Conservation (phyloP, 2,329 filamentous ascomycete genomes). For the Botryotinia globosa region DNA sequence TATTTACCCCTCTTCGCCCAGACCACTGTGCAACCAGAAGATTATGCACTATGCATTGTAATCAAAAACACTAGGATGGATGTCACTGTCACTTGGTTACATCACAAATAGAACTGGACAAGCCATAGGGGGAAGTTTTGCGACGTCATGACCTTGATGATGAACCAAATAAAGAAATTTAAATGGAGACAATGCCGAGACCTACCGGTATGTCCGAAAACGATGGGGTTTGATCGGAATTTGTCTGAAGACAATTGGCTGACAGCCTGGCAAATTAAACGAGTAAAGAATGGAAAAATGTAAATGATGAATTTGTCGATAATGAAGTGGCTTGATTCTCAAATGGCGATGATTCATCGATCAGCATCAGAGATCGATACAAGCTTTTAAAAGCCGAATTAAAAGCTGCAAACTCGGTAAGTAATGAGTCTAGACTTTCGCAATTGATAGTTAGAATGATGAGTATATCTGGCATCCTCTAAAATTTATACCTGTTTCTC, state of each 20-base stretch:
- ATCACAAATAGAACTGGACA: neutral
- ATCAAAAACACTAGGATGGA: neutral
- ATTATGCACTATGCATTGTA: constrained; percentile 15
- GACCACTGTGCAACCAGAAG: neutral
- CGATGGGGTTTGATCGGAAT: neutral
- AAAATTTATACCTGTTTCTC: neutral
- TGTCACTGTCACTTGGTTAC: neutral
- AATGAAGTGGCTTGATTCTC: neutral
- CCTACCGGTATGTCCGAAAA: neutral
- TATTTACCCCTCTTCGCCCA: neutral
- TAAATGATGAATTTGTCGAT: neutral
- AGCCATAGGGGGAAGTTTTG: neutral
- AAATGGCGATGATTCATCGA: neutral
- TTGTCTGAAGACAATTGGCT: neutral
- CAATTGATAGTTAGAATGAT: neutral
- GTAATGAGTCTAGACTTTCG: neutral
- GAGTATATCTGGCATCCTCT: neutral
- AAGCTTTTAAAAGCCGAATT: constrained; percentile 4
- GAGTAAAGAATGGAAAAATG: neutral
- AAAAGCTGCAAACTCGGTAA: neutral
- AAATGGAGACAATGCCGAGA: constrained; percentile 1
- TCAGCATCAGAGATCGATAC: neutral
- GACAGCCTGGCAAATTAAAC: neutral
- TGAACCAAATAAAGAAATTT: neutral
- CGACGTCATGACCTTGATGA: constrained; percentile 1